Percentiles rank a stretch among this genome's conserved stretches.
Conservation (phyloP, 2,329 filamentous ascomycete species). For the Colletotrichum nymphaeae region DNA sequence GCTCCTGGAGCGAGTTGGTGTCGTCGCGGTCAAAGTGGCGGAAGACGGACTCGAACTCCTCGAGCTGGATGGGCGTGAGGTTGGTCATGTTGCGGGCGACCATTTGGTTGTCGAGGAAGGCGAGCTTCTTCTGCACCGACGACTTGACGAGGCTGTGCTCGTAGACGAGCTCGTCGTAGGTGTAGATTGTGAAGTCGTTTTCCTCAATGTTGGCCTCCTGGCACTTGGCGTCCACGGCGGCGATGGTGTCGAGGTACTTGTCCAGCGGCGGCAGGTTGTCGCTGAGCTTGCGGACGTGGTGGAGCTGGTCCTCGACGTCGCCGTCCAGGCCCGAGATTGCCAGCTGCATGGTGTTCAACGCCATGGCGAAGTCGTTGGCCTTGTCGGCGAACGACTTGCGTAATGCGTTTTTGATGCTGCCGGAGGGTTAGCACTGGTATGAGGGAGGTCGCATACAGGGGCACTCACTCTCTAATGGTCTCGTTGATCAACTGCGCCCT, state of each 20-base stretch:
- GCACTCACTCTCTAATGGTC: conserved; percentile 87
- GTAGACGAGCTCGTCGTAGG: conserved; percentile 95
- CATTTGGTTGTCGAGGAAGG: conserved; percentile 98
- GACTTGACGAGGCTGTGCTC: conserved; percentile 92
- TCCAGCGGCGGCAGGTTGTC: conserved; percentile 91
- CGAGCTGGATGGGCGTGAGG: conserved; percentile 95
- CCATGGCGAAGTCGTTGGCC: conserved; percentile 96
- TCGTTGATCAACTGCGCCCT: conserved; percentile 97
- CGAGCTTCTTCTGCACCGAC: conserved; percentile 94
- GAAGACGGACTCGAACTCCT: conserved; percentile 99
- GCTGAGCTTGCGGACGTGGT: conserved; percentile 86
- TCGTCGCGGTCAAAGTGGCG: conserved; percentile 96
- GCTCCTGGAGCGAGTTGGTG: conserved; percentile 88
- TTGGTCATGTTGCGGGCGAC: conserved; percentile 99
- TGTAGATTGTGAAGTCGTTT: conserved; percentile 99
- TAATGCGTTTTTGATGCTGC: conserved; percentile 91
- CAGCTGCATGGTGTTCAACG: conserved; percentile 92
- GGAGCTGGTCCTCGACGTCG: conserved; percentile 93
- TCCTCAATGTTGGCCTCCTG: conserved; percentile 98
- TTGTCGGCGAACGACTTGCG: conserved; percentile 96
- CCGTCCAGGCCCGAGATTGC: conserved; percentile 98
- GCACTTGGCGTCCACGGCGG: conserved; percentile 86
- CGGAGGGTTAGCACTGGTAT: conserved; percentile 42
- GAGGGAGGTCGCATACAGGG: conserved; percentile 40
- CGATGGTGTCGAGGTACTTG: conserved; percentile 89